Evolutionary conservation across 139 green algal species (phyloP), one percentile per base, ranked within the genome.

Genomic region (Chlorella vulgaris): DNA sequence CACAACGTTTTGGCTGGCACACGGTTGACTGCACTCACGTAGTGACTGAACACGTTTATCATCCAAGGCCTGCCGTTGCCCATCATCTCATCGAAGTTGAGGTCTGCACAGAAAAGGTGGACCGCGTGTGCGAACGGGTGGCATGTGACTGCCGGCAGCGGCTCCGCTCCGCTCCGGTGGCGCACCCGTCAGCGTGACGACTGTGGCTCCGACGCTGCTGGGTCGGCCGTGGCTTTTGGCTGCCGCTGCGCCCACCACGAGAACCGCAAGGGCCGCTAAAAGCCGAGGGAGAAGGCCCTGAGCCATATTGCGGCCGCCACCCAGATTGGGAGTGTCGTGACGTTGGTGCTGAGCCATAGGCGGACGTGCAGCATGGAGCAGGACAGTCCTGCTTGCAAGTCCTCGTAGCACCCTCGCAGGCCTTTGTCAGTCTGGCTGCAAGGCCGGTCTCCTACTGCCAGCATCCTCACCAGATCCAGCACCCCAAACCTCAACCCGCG

Each of bases 31-130:
- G 69, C 1, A 40, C 74, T 81, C 66, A 87, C 83, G 26, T 83
- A 58, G 60, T 79, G 78, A 18, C 78, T 24, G 47, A 85, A 83
- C 1, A 85, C n/a, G 40, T 82, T 76, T 29, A 88, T 79, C 40
- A 88, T 24, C 83, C 83, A 88, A 15, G 70, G 58, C 28, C 69
- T 65, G 36, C 33, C 39, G 21, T 42, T 68, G 7, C 43, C 58
- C 33, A 85, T 35, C 7, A 55, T 21, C 40, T 63, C 35, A 40
- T 88, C 83, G 66, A 88, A 88, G 4, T 76, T 77, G 3, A 81
- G 31, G 58, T 88, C 83, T 71, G 78, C 75, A 79, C 7, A 29
- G 53, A 0, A 22, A 31, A 19, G n/a, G n/a, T n/a, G n/a, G n/a
- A n/a, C n/a, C n/a, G n/a, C n/a, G n/a, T n/a, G n/a, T n/a, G n/a